Base-by-base conservation (phyloP, 2,329 filamentous ascomycete species). In the Pezicula carpinea region DNA sequence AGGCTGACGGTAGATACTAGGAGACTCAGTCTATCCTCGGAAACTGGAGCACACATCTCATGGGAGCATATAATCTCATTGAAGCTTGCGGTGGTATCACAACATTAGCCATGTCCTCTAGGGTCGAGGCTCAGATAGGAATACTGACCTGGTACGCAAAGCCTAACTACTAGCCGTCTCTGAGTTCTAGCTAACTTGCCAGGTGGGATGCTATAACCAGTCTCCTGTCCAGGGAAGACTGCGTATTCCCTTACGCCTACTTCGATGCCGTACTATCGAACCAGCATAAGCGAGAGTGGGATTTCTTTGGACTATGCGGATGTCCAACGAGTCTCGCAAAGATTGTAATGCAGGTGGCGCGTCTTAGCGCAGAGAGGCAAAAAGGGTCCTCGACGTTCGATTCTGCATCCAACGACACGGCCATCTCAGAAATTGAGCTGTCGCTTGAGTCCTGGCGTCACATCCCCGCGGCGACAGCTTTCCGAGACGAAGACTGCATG, bases 151-250 rank as follows among this genome's bases (percentile, higher is more conserved):
- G 44, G 44, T 46, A 46, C 26, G 18, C 23, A 5, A 39, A 40
- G 7, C 15, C n/a, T 5, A 22, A 10, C 13, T 40, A 21, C 21
- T 32, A 22, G 40, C 19, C 17, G 36, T 40, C 26, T 44, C 31
- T 34, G 11, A 33, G 22, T 34, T 21, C 36, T 14, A 18, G 26
- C 44, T 40, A 22, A 40, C 26, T 40, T 22, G 5, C 11, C 15
- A 46, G 44, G 44, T 46, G 44, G 44, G 44, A 46, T 34, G 44
- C 44, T 11, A 40, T 40, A 33, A 46, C 26, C n/a, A 33, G 21
- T 34, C 19, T 46, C 6, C n/a, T 46, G 3, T 46, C 44, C n/a
- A 39, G 44, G 35, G 35, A 46, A 46, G 44, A 33, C 22, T 46
- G 44, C 29, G 34, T 46, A 17, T 34, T 46, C 22, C 44, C 44